A percentile compares a stretch with the other conserved stretches of the same genome.
Evolutionary conservation across 257 asterid genomes (phyloP).

Genomic region (Marsdenia floribunda): DNA sequence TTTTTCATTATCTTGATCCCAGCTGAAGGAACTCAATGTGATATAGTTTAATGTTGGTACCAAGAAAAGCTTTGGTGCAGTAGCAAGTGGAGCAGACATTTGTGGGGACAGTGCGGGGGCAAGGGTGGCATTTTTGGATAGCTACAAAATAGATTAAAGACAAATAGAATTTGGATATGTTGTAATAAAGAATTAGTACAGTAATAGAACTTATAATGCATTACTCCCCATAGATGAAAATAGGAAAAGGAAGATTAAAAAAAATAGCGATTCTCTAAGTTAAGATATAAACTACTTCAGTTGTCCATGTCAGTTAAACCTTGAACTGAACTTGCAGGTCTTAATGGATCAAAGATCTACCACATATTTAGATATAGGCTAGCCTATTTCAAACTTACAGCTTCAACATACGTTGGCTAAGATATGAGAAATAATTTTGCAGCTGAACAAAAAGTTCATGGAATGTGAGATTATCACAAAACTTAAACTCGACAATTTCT

Average conservation of each 20-base stretch:
- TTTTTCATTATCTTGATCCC: constrained; percentile 86
- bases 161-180: not conserved
- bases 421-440: not conserved
- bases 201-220: not conserved
- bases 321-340: not conserved
- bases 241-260: not conserved
- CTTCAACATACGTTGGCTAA: not conserved
- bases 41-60: constrained; percentile 35
- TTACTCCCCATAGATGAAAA: not conserved
- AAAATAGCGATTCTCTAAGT: not conserved
- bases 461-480: not conserved
- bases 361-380: not conserved
- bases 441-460: not conserved
- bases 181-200: not conserved
- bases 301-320: not conserved
- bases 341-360: not conserved
- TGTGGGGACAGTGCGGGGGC: constrained; percentile 27
- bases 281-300: not conserved
- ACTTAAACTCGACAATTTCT: not conserved
- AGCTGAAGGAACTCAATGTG: constrained; percentile 76
- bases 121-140: constrained; percentile 36
- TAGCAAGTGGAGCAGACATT: constrained; percentile 31
- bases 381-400: not conserved
- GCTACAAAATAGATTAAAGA: constrained; percentile 26
- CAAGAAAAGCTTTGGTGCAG: constrained; percentile 30